phyloP scores from a whole-genome alignment of 2,329 filamentous ascomycete species.

The Xylaria digitata region DNA sequence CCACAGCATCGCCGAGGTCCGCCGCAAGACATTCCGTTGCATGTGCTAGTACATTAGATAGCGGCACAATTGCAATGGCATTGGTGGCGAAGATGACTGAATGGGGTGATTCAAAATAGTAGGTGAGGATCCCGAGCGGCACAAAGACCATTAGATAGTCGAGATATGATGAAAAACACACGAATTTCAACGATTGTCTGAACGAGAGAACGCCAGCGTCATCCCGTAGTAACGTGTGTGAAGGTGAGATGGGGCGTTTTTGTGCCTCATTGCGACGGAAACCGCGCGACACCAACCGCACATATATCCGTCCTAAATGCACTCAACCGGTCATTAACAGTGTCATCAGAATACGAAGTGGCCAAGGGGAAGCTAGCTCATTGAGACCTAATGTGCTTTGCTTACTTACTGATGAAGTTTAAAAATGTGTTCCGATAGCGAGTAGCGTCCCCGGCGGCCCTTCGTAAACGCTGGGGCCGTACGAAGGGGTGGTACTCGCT shows the following conservation, averaged over 20 bases:
- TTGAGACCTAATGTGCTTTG: not conserved
- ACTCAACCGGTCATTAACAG: constrained; percentile 12
- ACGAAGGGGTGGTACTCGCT: constrained; percentile 27
- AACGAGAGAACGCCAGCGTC: constrained; percentile 18
- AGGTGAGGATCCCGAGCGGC: constrained; percentile 75
- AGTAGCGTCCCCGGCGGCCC: constrained; percentile 13
- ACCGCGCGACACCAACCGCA: constrained; percentile 19
- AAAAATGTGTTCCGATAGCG: constrained; percentile 22
- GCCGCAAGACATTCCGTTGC: constrained; percentile 68
- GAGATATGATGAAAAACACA: constrained; percentile 51
- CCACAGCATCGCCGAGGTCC: constrained; percentile 34
- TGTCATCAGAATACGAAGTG: not conserved
- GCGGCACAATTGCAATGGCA: constrained; percentile 75
- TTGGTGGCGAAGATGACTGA: constrained; percentile 77
- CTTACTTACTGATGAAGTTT: constrained; percentile 21
- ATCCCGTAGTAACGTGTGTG: constrained; percentile 15
- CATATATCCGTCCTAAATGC: constrained; percentile 15
- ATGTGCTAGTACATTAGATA: constrained; percentile 75
- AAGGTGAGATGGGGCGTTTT: constrained; percentile 15
- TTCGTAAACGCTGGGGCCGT: constrained; percentile 22
- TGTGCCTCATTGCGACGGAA: constrained; percentile 19
- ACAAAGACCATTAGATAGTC: constrained; percentile 80
- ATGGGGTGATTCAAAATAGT: constrained; percentile 64
- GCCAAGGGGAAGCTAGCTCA: not conserved
- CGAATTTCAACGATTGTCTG: constrained; percentile 15